Percentiles rank a stretch among this genome's conserved stretches.
Evolutionary conservation across 495 filamentous ascomycete species (phyloP).

Genomic region (Neurospora sp.): DNA sequence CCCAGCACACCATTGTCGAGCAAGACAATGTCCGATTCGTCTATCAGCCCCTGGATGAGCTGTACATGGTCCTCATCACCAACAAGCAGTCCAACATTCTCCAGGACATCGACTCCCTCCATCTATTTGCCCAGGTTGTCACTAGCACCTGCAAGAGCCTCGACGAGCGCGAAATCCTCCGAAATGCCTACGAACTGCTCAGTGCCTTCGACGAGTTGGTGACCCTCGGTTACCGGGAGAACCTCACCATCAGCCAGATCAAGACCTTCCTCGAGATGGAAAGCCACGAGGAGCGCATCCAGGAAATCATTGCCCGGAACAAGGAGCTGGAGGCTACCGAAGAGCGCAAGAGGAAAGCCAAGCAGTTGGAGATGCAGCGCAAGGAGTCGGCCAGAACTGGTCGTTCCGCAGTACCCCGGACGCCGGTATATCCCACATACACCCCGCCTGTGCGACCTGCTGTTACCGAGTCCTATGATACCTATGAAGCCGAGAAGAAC

Average conservation of each 20-base stretch:
- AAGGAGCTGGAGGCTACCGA: constrained; percentile 97
- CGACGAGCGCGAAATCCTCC: constrained; percentile 87
- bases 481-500: constrained; percentile 94
- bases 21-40: constrained; percentile 99
- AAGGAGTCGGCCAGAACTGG: constrained; percentile 65
- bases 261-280: constrained; percentile 99
- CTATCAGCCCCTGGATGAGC: constrained; percentile 95
- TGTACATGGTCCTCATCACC: constrained; percentile 99
- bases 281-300: constrained; percentile 94
- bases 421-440: constrained; percentile 80
- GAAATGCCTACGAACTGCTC: constrained; percentile 90
- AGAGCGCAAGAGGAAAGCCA: constrained; percentile 94
- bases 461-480: constrained; percentile 75
- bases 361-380: constrained; percentile 95
- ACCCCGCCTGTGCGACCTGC: constrained; percentile 66
- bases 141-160: constrained; percentile 91
- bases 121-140: constrained; percentile 94
- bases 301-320: constrained; percentile 96
- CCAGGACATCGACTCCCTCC: constrained; percentile 96
- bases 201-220: constrained; percentile 96
- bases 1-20: constrained; percentile 95
- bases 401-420: constrained; percentile 49
- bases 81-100: constrained; percentile 98
- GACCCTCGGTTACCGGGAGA: constrained; percentile 89
- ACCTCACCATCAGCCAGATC: constrained; percentile 87